Evolutionary conservation across 2,329 filamentous ascomycete genomes (phyloP), one percentile per base, ranked within the genome.

Genomic region (Scytalidium lignicola): DNA sequence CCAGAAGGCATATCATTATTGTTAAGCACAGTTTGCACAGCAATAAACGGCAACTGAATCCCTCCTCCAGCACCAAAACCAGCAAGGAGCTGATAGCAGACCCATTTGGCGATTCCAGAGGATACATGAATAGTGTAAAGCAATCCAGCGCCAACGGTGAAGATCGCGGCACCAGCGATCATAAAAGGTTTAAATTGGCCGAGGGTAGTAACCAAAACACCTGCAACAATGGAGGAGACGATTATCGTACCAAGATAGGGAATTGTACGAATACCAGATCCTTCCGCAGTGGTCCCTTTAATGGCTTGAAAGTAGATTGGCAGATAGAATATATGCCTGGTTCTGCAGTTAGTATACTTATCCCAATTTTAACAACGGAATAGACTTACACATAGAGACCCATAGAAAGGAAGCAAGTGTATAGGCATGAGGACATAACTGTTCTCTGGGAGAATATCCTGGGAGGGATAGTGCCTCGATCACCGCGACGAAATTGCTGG

Each of bases 301-400:
- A 78, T 67, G 26, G 70, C 67, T 64, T 79, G 73, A 60, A 79
- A 76, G 65, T 74, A 78, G 53, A 77, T 67, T 2, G 75, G 74
- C 10, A 76, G 60, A 51, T 74, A 74, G 61, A 77, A 65, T 53
- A 88, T 58, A 1, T 85, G 87, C 4, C 88, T 70, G 53, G 53
- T 18, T 15, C 15, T 7, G 44, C 20, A 49, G 46, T 32, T 57
- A 53, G 26, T 4, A 20, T 26, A 20, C 19, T 13, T 53, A 45
- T 73, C 22, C 88, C 61, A 26, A 52, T 15, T 13, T 49, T 12
- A 51, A 43, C 3, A 41, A 12, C 17, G 50, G 10, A 40, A 22
- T 28, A 17, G 55, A 57, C 28, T 47, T 44, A 65, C 52, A 29
- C 62, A 53, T 55, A 66, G 50, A 51, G 49, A 47, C 52, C 67